These are phyloP conservation scores for Guyanaporus albipodus DNA, from an alignment of 768 basidiomycete species.

Conservation along the genomic window DNA sequence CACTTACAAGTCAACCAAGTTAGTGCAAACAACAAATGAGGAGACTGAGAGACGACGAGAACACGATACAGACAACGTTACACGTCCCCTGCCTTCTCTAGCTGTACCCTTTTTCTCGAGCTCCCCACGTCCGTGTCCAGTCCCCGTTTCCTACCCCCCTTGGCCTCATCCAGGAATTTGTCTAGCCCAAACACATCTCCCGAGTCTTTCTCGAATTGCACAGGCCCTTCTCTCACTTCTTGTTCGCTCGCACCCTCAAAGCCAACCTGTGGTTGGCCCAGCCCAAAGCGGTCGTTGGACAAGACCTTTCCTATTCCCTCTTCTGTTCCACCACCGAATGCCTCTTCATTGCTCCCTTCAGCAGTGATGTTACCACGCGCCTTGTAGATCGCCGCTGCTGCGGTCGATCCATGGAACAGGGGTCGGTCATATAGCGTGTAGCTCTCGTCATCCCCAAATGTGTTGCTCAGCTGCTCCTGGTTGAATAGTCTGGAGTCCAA, in stretches of 20 bases:
- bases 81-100: slow-evolving; percentile 55
- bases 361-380: slow-evolving; percentile 82
- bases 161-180: slow-evolving; percentile 96
- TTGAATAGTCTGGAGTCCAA: slow-evolving; percentile 97
- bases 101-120: slow-evolving; percentile 65
- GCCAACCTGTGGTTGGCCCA: slow-evolving; percentile 79
- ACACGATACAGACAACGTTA: slow-evolving; percentile 19
- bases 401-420: slow-evolving; percentile 92
- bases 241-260: slow-evolving; percentile 90
- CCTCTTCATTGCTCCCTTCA: slow-evolving; percentile 72
- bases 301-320: slow-evolving; percentile 90
- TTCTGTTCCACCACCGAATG: slow-evolving; percentile 92
- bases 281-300: slow-evolving; percentile 88
- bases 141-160: slow-evolving; percentile 89
- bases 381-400: slow-evolving; percentile 99
- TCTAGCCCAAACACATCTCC: slow-evolving; percentile 97
- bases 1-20: too few species aligned
- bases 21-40: too few species aligned
- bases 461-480: slow-evolving; percentile 77
- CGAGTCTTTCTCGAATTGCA: slow-evolving; percentile 97
- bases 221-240: slow-evolving; percentile 87
- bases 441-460: slow-evolving; percentile 89
- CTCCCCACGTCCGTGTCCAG: slow-evolving; percentile 71
- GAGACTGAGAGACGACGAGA: too few species aligned
- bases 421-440: slow-evolving; percentile 95